These are phyloP conservation scores for rapeseed (Brassica napus) DNA, from an alignment of 345 rosid genomes.

Conservation along the genomic window Da-Ae NC_063445.1:16240501-16241000, in stretches of 20 bases:
- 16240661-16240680: no score
- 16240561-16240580: not conserved
- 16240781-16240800: conserved; percentile 3
- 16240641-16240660: no score
- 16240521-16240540: conserved; percentile 34
- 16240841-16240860: not conserved
- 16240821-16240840: no score
- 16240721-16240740: no score
- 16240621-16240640: not conserved
- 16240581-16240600: conserved; percentile 18
- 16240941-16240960: not conserved
- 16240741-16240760: not conserved
- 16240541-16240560: conserved; percentile 38
- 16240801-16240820: not conserved
- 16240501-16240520: conserved; percentile 11
- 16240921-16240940: no score
- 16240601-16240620: not conserved
- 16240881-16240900: not conserved
- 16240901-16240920: no score
- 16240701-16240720: no score
- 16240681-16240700: no score
- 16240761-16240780: not conserved
- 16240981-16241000: no score
- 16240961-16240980: not conserved
- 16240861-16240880: not conserved